These are phyloP conservation scores for Barnettozyma botsteinii DNA, from an alignment of 805 yeast species.

Conservation along the genomic window DNA sequence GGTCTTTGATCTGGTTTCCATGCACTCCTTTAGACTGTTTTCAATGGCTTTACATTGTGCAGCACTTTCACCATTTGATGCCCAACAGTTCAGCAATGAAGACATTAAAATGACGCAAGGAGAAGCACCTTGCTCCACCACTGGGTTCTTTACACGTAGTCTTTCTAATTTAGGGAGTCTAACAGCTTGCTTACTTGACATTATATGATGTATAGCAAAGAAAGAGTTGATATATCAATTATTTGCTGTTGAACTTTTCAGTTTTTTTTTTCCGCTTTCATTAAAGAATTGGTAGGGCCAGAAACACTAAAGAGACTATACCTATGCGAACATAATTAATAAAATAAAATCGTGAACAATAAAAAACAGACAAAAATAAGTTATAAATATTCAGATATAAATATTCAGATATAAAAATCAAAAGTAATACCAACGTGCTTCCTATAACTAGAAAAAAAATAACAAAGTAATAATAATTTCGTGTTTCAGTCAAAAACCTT, in stretches of 20 bases:
- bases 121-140: conserved; percentile 50
- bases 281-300: neutral
- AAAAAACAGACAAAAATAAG: no score
- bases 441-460: no score
- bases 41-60: conserved; percentile 60
- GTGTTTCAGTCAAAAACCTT: conserved; percentile 58
- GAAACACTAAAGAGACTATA: no score
- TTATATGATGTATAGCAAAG: conserved; percentile 11
- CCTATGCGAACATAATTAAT: no score
- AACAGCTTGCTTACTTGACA: conserved; percentile 34
- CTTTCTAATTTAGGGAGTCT: conserved; percentile 69
- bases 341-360: no score
- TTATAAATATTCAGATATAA: no score
- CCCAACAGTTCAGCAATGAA: conserved; percentile 89
- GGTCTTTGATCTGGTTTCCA: conserved; percentile 37
- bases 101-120: conserved; percentile 81
- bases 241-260: neutral
- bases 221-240: neutral
- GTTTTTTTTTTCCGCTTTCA: neutral
- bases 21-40: conserved; percentile 66
- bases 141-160: conserved; percentile 62
- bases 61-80: conserved; percentile 85
- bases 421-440: no score
- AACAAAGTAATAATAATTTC: no score
- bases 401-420: no score